Base-by-base conservation (phyloP, 2,329 filamentous ascomycete genomes). In the Aureobasidium uvarum region DNA sequence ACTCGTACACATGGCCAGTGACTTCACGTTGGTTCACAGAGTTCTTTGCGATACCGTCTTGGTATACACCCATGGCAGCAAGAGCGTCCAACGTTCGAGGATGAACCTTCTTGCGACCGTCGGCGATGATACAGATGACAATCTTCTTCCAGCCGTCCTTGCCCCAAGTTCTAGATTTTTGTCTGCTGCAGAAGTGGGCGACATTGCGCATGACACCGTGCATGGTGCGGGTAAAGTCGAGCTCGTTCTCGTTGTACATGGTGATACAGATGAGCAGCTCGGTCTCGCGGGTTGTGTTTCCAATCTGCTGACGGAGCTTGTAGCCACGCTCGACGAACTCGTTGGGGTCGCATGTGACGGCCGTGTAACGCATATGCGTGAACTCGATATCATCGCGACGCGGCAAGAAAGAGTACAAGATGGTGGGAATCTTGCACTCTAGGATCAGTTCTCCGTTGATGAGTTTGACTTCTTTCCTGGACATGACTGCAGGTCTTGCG, bases 161-260 rank as follows among this genome's bases (percentile, higher is more conserved):
- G 45, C 95, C 96, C 95, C 95, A 99, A 0, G 93, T 98, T 66
- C 95, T 86, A 6, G 92, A 96, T 76, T 95, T 94, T 64, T 89
- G 90, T 62, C 95, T 88, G 23, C 89, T 92, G 81, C 95, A 99
- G 78, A 99, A 97, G 76, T 98, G 95, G 16, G 91, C 88, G 72
- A 99, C 94, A 76, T 99, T 99, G 77, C 96, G 92, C 91, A 99
- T 96, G 65, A 99, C 91, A 64, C 94, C 95, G 76, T 98, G 92
- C 94, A 99, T 98, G 0, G 95, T 99, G 54, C 95, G 87, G 7
- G 95, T 97, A 72, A 99, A 99, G 74, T 92, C 87, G 72, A 96
- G 91, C 75, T 98, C 95, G 77, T 97, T 91, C 78, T 99, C 95
- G 77, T 99, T 99, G 81, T 97, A 98, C 95, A 98, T 98, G 71